Percentiles rank a stretch among this genome's conserved stretches.
Conservation (phyloP, 2,329 filamentous ascomycete genomes). For the Phoma herbarum region DNA sequence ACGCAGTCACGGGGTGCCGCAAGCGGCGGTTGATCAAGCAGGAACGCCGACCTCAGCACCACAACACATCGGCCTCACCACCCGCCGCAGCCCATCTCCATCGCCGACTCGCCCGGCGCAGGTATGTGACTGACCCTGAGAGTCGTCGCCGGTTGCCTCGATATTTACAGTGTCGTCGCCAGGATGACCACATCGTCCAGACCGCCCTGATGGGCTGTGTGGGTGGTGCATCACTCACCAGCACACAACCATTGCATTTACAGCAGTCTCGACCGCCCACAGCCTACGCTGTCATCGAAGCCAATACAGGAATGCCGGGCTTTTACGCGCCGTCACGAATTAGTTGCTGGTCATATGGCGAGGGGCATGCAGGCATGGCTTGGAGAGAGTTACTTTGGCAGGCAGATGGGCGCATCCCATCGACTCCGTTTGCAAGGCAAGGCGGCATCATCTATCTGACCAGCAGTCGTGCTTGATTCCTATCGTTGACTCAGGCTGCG, state of each 20-base stretch:
- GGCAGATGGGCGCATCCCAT: slow-evolving; percentile 4
- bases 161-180: slow-evolving; percentile 19
- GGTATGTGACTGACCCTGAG: slow-evolving; percentile 18
- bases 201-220: slow-evolving; percentile 16
- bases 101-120: slow-evolving; percentile 9
- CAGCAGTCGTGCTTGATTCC: slow-evolving; percentile 14
- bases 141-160: background rate
- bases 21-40: slow-evolving; percentile 13
- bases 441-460: slow-evolving; percentile 2
- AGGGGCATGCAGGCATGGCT: background rate
- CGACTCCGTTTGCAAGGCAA: slow-evolving; percentile 2
- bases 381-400: slow-evolving; percentile 1
- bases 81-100: slow-evolving; percentile 10
- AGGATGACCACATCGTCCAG: slow-evolving; percentile 16
- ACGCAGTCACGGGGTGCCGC: slow-evolving; percentile 18
- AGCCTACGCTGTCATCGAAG: background rate
- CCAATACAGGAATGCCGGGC: background rate
- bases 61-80: slow-evolving; percentile 18
- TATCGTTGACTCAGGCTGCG: slow-evolving; percentile 12
- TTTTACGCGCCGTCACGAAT: slow-evolving; percentile 1
- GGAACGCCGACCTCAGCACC: slow-evolving; percentile 23
- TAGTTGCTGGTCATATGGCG: background rate
- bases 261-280: slow-evolving; percentile 1
- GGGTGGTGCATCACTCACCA: slow-evolving; percentile 2
- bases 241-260: background rate